Evolutionary conservation across 1,139 yeast species (phyloP), one percentile per base, ranked within the genome.

Genomic region (Pneumocystis sp.): DNA sequence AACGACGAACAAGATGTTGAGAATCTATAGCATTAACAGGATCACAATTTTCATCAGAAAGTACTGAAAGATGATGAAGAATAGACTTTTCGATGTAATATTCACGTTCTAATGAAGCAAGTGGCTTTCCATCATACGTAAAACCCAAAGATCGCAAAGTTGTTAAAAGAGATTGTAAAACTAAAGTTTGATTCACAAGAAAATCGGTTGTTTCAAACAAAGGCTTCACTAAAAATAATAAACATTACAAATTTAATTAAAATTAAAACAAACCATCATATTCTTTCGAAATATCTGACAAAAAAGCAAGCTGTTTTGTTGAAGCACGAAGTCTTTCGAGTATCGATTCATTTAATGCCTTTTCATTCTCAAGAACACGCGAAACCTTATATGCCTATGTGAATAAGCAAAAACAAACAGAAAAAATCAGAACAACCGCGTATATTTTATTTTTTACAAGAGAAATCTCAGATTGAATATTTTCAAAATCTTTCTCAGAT

Each of bases 131-230:
- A 25, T 50, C 57, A 50, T 50, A 50, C 25, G 31, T 12, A 25
- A 25, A 15, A 25, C 34, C 57, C 34, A 50, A 50, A 8, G 57
- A 19, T 63, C 45, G 64, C n/a, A 63, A 25, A 59, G 39, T 17
- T 61, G 37, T 25, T 40, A 61, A 37, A 40, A 61, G 59, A 50
- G 63, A 34, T 19, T 67, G 63, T 5, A 67, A 65, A 17, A 61
- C 59, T 15, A 44, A 56, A n/a, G 62, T 59, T 42, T 67, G 68
- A 19, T 66, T 67, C 34, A 61, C 45, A 45, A 66, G 35, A 37
- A 66, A 63, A 29, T 62, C 68, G 8, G 65, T 59, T 3, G 68
- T 62, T 25, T 67, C 66, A n/a, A 56, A 59, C 56, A 67, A 37
- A 7, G 64, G 63, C 19, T 65, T 66, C n/a, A 67, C 64, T 59